Evolutionary conservation across 345 rosid genomes (phyloP).

Genomic region (Brassica carinata): DNA sequence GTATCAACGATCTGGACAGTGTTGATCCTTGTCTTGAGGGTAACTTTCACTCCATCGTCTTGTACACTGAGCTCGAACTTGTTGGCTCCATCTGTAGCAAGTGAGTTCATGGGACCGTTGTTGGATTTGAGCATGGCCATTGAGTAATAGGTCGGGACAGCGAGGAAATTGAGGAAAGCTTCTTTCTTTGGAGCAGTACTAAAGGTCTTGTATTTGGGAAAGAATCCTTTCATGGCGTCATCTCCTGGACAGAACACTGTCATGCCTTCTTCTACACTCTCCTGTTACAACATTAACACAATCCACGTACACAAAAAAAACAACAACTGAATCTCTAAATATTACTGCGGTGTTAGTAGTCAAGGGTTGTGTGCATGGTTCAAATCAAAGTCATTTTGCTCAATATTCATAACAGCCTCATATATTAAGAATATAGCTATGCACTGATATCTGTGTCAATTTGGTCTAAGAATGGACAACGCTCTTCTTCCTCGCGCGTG

Average conservation of each 20-base stretch:
- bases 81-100: conserved; percentile 83
- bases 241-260: conserved; percentile 96
- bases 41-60: conserved; percentile 72
- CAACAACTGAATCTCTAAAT: neutral
- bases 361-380: too few relatives aligned
- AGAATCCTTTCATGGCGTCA: conserved; percentile 76
- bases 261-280: conserved; percentile 73
- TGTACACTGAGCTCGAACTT: conserved; percentile 83
- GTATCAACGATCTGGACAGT: conserved; percentile 71
- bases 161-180: conserved; percentile 73
- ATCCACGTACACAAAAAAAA: neutral
- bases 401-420: too few relatives aligned
- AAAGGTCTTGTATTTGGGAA: conserved; percentile 78
- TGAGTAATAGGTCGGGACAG: conserved; percentile 73
- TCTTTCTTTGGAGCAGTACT: conserved; percentile 59
- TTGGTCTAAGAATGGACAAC: too few relatives aligned
- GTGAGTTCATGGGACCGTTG: conserved; percentile 87
- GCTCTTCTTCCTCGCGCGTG: too few relatives aligned
- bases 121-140: conserved; percentile 74
- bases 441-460: too few relatives aligned
- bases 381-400: too few relatives aligned
- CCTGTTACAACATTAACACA: conserved; percentile 47
- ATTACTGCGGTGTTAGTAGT: too few relatives aligned
- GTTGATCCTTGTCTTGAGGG: conserved; percentile 66
- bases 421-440: too few relatives aligned